These are phyloP conservation scores for Fusarium sp. DNA, from an alignment of 2,329 filamentous ascomycete species.

Conservation along the genomic window DNA sequence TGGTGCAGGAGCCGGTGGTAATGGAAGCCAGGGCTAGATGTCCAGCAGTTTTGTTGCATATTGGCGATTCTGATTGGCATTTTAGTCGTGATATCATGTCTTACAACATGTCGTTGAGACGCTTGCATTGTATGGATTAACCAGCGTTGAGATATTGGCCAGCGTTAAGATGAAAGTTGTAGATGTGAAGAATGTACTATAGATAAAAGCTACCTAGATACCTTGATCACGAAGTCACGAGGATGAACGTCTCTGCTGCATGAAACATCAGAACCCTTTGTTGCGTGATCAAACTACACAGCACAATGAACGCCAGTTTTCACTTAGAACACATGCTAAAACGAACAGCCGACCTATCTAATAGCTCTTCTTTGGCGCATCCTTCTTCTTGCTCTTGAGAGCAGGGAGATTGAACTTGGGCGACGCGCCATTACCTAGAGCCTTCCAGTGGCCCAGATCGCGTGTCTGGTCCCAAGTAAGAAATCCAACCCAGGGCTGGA, in stretches of 20 bases:
- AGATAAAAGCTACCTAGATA: slow-evolving; percentile 37
- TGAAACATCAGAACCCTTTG: not conserved
- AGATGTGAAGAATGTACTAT: slow-evolving; percentile 38
- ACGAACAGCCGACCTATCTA: slow-evolving; percentile 15
- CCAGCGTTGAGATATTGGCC: slow-evolving; percentile 11
- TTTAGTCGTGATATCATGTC: slow-evolving; percentile 11
- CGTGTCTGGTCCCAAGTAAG: slow-evolving; percentile 80
- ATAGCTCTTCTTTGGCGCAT: slow-evolving; percentile 38
- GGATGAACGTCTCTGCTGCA: slow-evolving; percentile 17
- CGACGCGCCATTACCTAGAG: slow-evolving; percentile 72
- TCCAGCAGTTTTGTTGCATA: slow-evolving; percentile 1
- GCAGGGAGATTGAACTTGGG: slow-evolving; percentile 73
- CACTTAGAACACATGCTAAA: slow-evolving; percentile 18
- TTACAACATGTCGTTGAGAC: slow-evolving; percentile 14
- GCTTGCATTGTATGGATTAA: slow-evolving; percentile 11
- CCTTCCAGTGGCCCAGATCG: slow-evolving; percentile 72
- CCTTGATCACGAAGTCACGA: slow-evolving; percentile 44
- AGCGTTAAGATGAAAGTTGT: slow-evolving; percentile 15
- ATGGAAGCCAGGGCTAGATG: slow-evolving; percentile 39
- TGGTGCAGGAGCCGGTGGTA: slow-evolving; percentile 35
- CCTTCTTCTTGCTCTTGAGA: slow-evolving; percentile 68
- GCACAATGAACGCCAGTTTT: slow-evolving; percentile 36
- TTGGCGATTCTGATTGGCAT: not conserved
- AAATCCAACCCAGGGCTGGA: slow-evolving; percentile 95
- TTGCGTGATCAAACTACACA: slow-evolving; percentile 6